These are phyloP conservation scores for Phytomonas francai DNA, from an alignment of 208 protist species.

Conservation along the genomic window DNA sequence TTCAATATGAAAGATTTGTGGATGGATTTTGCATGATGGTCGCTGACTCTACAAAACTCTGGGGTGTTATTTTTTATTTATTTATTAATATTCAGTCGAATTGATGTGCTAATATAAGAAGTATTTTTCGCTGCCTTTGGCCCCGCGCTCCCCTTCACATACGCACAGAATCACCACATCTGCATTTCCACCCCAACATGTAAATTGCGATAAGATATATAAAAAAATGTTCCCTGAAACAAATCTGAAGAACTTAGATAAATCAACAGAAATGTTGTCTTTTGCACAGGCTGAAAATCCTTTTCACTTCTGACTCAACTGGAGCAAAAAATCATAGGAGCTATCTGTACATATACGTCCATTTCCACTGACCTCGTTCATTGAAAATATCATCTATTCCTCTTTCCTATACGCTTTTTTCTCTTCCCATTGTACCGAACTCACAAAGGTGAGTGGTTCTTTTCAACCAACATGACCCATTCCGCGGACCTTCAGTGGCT, in stretches of 20 bases:
- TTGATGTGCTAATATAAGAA: neutral
- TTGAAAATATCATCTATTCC: too few relatives aligned
- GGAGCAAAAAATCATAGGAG: neutral
- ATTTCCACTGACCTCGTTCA: too few relatives aligned
- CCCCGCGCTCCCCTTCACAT: too few relatives aligned
- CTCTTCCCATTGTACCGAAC: neutral
- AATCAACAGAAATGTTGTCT: neutral
- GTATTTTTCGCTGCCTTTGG: neutral
- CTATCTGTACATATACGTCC: neutral
- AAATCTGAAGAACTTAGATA: too few relatives aligned
- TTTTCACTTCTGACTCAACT: neutral
- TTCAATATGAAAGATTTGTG: neutral
- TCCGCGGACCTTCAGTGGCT: constrained; percentile 84
- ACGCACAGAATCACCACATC: neutral
- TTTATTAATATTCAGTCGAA: neutral
- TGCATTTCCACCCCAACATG: neutral
- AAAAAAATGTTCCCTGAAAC: too few relatives aligned
- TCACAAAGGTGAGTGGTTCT: neutral
- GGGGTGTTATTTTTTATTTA: neutral
- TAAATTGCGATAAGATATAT: neutral
- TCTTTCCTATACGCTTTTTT: neutral
- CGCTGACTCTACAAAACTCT: neutral
- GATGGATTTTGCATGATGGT: neutral
- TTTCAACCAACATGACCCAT: constrained; percentile 47
- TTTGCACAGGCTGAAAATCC: neutral